Evolutionary conservation across 371 early-diverging fungal species (phyloP).

Genomic region (Haplosporangium sp.): DNA sequence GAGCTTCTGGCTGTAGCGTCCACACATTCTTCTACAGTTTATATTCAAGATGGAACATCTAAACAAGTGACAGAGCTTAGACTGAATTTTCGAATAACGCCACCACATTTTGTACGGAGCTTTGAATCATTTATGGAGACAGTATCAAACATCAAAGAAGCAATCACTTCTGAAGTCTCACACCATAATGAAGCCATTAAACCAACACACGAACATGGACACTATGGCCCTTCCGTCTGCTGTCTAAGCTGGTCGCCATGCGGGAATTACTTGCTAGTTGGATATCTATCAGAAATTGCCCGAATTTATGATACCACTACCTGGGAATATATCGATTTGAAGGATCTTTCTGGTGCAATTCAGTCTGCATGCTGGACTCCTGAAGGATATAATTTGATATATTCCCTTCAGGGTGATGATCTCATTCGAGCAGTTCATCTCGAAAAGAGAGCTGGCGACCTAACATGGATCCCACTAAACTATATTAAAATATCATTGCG

Average conservation of each 20-base stretch:
- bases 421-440: constrained; percentile 38
- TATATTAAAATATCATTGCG: constrained; percentile 23
- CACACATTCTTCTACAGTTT: constrained; percentile 30
- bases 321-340: constrained; percentile 40
- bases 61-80: constrained; percentile 31
- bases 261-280: constrained; percentile 35
- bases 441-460: constrained; percentile 26
- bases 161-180: neutral
- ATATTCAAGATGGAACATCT: constrained; percentile 38
- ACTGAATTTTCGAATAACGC: constrained; percentile 12
- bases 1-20: constrained; percentile 46
- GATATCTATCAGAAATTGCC: constrained; percentile 27
- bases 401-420: constrained; percentile 37
- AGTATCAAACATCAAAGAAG: constrained; percentile 31
- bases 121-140: constrained; percentile 32
- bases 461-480: constrained; percentile 45
- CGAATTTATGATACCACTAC: constrained; percentile 39
- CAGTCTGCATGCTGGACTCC: constrained; percentile 53
- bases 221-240: constrained; percentile 30
- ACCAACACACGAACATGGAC: constrained; percentile 27
- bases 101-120: constrained; percentile 24
- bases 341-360: constrained; percentile 35
- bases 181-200: neutral
- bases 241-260: constrained; percentile 45
- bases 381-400: constrained; percentile 42